These are phyloP conservation scores for Hibiscus tridactylites DNA, from an alignment of 345 rosid species.

Conservation along the genomic window DNA sequence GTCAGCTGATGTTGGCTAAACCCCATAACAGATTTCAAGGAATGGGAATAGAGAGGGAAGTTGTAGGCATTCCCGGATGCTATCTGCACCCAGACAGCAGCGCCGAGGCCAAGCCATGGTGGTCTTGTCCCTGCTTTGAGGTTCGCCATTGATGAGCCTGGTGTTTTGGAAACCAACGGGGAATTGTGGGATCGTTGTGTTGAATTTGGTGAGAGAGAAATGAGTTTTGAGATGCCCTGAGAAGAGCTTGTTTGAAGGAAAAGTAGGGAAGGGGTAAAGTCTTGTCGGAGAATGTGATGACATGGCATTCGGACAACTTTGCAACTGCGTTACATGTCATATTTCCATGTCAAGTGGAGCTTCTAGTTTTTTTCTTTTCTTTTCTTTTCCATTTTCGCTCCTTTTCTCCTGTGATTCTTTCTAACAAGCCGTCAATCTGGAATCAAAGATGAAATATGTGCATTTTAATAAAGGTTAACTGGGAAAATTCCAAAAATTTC, in stretches of 20 bases:
- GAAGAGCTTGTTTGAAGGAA: not conserved
- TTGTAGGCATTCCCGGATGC: constrained; percentile 58
- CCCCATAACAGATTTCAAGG: constrained; percentile 62
- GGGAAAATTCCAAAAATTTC: no score
- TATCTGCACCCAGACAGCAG: constrained; percentile 60
- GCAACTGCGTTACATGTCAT: no score
- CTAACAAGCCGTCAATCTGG: not conserved
- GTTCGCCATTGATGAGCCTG: constrained; percentile 19
- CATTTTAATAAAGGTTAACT: not conserved
- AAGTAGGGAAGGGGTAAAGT: not conserved
- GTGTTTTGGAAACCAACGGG: not conserved
- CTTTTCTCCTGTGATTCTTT: not conserved
- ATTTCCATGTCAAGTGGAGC: not conserved
- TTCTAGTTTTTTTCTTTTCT: no score
- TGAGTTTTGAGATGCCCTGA: not conserved
- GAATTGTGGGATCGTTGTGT: not conserved
- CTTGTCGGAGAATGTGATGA: not conserved
- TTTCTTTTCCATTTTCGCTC: not conserved
- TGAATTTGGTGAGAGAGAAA: not conserved
- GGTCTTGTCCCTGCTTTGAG: constrained; percentile 61
- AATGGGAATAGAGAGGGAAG: constrained; percentile 66
- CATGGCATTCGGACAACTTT: not conserved
- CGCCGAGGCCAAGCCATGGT: constrained; percentile 65
- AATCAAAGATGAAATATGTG: not conserved
- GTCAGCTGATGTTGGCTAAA: constrained; percentile 62